phyloP scores from a whole-genome alignment of 169 alveolate genomes.

The Plasmodium yoelii region DNA sequence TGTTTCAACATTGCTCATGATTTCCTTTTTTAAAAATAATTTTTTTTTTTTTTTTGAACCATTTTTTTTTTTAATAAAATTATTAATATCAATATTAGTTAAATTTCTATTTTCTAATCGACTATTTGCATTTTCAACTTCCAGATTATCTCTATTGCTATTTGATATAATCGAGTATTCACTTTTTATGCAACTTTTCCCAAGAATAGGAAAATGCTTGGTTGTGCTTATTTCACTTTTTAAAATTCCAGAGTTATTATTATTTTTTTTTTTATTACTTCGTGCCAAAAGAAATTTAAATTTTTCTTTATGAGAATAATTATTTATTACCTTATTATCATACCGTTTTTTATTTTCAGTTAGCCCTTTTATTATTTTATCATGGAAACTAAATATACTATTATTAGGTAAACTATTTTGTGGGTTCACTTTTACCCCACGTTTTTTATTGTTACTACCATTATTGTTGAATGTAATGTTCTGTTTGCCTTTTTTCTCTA shows the following conservation, averaged over 20 bases:
- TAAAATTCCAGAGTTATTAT: not conserved
- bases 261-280: slow-evolving; percentile 2
- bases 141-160: slow-evolving; percentile 3
- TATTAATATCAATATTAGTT: slow-evolving; percentile 13
- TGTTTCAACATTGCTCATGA: slow-evolving; percentile 57
- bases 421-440: slow-evolving; percentile 3
- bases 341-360: slow-evolving; percentile 6
- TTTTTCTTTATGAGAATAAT: not conserved
- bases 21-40: slow-evolving; percentile 51
- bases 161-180: not conserved
- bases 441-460: slow-evolving; percentile 7
- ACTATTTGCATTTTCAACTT: not conserved
- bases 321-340: not conserved
- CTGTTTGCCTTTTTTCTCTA: slow-evolving; percentile 6
- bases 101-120: not conserved
- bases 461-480: not conserved
- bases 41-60: slow-evolving; percentile 6
- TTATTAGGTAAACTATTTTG: slow-evolving; percentile 5
- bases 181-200: slow-evolving; percentile 12
- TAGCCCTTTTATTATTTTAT: slow-evolving; percentile 6
- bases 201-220: not conserved
- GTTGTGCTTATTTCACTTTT: slow-evolving; percentile 6
- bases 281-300: not conserved
- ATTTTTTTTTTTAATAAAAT: slow-evolving; percentile 14
- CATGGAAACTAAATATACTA: slow-evolving; percentile 8